These are phyloP conservation scores for Microdochium bolleyi DNA, from an alignment of 2,329 filamentous ascomycete species.

Conservation along the genomic window DNA sequence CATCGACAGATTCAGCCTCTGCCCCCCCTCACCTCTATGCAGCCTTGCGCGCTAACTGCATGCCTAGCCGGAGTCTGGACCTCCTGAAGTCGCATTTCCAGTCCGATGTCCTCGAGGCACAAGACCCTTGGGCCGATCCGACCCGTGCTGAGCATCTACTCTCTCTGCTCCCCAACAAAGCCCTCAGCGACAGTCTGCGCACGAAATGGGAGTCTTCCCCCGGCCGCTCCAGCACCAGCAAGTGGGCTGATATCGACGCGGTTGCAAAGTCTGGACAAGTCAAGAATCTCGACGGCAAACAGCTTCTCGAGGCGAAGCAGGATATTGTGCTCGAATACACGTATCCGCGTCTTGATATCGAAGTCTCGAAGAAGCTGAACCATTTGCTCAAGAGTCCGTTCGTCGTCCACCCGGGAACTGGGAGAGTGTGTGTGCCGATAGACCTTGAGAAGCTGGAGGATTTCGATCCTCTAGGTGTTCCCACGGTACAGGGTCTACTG, in stretches of 20 bases:
- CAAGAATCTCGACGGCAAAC: conserved; percentile 62
- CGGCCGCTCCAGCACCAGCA: conserved; percentile 64
- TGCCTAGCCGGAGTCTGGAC: conserved; percentile 66
- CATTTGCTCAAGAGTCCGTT: conserved; percentile 97
- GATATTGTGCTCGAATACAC: conserved; percentile 97
- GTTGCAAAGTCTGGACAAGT: conserved; percentile 70
- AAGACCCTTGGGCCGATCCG: conserved; percentile 73
- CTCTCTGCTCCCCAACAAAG: conserved; percentile 73
- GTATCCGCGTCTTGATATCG: conserved; percentile 91
- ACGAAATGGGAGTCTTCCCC: conserved; percentile 89
- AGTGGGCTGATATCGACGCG: conserved; percentile 91
- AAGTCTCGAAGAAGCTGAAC: conserved; percentile 96
- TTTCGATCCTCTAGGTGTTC: conserved; percentile 84
- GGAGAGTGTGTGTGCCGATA: conserved; percentile 91
- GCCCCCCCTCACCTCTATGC: no score
- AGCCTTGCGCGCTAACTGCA: conserved; percentile 1
- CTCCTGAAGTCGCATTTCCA: conserved; percentile 81
- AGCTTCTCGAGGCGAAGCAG: conserved; percentile 82
- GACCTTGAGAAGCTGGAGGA: conserved; percentile 57
- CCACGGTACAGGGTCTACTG: conserved; percentile 76
- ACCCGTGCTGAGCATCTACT: conserved; percentile 73
- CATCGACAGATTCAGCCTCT: no score
- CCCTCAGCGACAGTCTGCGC: conserved; percentile 68
- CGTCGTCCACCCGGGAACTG: conserved; percentile 90
- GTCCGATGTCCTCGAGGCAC: conserved; percentile 68